Evolutionary conservation across 2,329 filamentous ascomycete species (phyloP), one percentile per base, ranked within the genome.

Genomic region (Aspergillus hortae): DNA sequence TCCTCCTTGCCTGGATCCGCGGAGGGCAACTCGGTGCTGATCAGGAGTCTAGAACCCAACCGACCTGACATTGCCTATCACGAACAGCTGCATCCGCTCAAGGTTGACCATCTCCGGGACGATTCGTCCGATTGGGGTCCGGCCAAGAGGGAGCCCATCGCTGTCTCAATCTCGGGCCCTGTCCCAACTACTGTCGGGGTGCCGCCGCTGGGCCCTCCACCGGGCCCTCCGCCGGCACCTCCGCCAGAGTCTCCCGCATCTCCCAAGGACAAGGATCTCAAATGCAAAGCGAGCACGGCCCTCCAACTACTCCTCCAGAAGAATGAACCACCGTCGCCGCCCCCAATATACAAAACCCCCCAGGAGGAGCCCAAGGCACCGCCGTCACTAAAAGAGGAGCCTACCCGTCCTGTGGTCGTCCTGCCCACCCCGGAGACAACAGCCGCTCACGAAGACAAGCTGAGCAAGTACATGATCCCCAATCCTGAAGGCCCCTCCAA

Each of bases 21-120:
- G 61, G 84, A 88, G 79, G 82, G 63, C 60, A 61, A 65, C 56
- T 57, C 78, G 60, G 84, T 89, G 57, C 77, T 92, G 68, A 79
- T 92, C 56, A 72, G 75, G 52, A 77, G 79, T 67, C 79, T 92
- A 74, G 81, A 77, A 64, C 83, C 84, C 63, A 83, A 84, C 64
- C 77, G 77, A 59, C 84, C 81, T 46, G 85, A 90, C 46, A 80
- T 90, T 63, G 85, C 85, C 73, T 72, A 58, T 66, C 40, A 73
- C 63, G 86, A 83, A 52, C 80, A 78, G 56, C 72, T 74, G 56
- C 67, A 77, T 57, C 77, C 81, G 19, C 73, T 88, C 48, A 35
- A 45, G n/a, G 43, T 70, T 2, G 67, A 66, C 6, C 15, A 27
- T 12, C 38, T 23, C 14, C 42, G 21, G 10, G 44, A 35, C n/a